A percentile compares a stretch with the other conserved stretches of the same genome.
Evolutionary conservation across 192 early-diverging fungal genomes (phyloP).

Genomic region (Rhizoclosmatium globosum): DNA sequence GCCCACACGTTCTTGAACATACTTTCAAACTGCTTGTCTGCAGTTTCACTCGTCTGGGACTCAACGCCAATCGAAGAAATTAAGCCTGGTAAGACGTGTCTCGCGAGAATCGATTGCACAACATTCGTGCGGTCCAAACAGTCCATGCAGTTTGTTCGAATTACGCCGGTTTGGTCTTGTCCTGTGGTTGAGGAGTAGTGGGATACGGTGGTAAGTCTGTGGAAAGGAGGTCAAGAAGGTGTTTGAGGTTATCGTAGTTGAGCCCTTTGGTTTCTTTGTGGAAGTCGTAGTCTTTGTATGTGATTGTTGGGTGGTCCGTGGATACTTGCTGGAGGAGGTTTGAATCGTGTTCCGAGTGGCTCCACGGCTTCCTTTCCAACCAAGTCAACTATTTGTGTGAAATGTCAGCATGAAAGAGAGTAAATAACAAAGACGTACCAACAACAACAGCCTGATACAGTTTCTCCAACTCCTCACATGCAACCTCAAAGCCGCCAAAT

Average conservation of each 20-base stretch:
- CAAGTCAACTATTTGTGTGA: constrained; percentile 76
- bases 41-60: neutral
- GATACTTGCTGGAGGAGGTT: constrained; percentile 25
- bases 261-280: constrained; percentile 96
- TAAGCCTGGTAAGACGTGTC: constrained; percentile 58
- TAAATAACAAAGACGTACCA: constrained; percentile 58
- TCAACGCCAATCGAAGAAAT: neutral
- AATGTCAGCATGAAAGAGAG: constrained; percentile 61
- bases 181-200: neutral
- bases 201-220: constrained; percentile 45
- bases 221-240: constrained; percentile 87
- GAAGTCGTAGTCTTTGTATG: constrained; percentile 95
- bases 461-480: constrained; percentile 60
- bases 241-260: constrained; percentile 88
- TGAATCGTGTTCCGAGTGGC: constrained; percentile 60
- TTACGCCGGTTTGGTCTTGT: constrained; percentile 76
- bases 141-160: constrained; percentile 98
- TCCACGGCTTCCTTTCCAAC: constrained; percentile 95
- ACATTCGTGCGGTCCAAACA: constrained; percentile 99
- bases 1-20: constrained; percentile 95
- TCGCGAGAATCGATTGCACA: constrained; percentile 90
- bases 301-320: neutral
- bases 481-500: constrained; percentile 7
- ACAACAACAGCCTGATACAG: constrained; percentile 41
- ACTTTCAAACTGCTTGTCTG: constrained; percentile 44